Evolutionary conservation across 148 eudicot genomes (phyloP), one percentile per base, ranked within the genome.

Genomic region (Camellia japonica): DNA sequence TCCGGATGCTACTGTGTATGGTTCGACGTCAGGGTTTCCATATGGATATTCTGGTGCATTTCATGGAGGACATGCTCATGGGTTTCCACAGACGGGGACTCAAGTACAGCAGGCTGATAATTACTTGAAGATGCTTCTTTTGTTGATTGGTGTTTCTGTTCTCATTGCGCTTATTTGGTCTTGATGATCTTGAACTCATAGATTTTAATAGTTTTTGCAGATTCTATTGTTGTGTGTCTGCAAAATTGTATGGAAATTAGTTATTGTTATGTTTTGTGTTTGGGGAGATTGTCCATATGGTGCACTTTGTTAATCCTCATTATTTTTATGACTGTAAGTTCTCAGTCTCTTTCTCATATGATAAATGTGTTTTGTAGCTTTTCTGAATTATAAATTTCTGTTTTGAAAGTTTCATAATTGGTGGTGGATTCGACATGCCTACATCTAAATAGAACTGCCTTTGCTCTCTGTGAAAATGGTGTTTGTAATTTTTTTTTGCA

Each of bases 21-120:
- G 89, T 44, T 80, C 88, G 11, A 77, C 87, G 0, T 82, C 87
- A 13, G 93, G 89, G 52, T 86, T 73, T 12, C 87, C 84, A 3
- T 84, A 74, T 71, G 92, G 92, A 20, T 83, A 79, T 75, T 41
- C 81, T 13, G 83, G 79, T 38, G 68, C 84, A 44, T 85, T 80
- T 76, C 90, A 82, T 73, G 88, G 82, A 64, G 80, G 75, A 12
- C 82, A 73, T 44, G 74, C 43, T 70, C 80, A 71, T 11, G 46
- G 72, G 20, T 64, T 75, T 38, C 66, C 55, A 19, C 78, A 79
- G 46, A 47, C 61, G 0, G 16, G 85, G 1, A 84, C 70, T 77
- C 87, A 85, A 79, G 87, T 82, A 49, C 87, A 82, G 46, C 78
- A 54, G 62, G 78, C 81, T 20, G 89, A 87, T 86, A 81, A 83